Evolutionary conservation across 768 basidiomycete species (phyloP), one percentile per base, ranked within the genome.

Genomic region (Leccinum pellstonianum): DNA sequence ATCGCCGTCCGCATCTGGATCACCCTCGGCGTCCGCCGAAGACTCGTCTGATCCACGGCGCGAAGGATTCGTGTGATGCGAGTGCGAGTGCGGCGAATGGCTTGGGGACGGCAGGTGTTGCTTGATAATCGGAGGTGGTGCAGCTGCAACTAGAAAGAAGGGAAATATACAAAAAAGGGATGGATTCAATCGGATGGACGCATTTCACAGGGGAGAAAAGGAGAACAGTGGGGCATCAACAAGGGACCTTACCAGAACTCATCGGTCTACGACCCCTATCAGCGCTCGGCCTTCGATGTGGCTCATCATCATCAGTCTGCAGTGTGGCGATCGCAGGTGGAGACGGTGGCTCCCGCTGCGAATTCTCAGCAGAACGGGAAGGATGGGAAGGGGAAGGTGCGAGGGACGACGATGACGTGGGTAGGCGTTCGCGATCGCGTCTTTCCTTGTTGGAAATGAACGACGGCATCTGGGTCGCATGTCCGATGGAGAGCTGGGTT

Each of bases 1-100:
- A 33, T 79, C 79, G 9, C 61, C 76, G 12, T 80, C 80, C 2
- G 70, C 77, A 56, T 79, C 79, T 3, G 68, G 67, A 57, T 74
- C 72, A 55, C 69, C 68, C 33, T 70, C 71, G 33, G 71, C 71
- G 31, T 70, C 69, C 10, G 71, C 70, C 1, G 64, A 73, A 15
- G 69, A 68, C 49, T 69, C 69, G 52, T 66, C 69, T 9, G 69
- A 70, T 29, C 60, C 66, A 55, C 69, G 69, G 2, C 69, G 69
- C 3, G 68, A 41, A 41, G 17, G 70, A 51, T 68, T 57, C 10
- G 64, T n/a, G 9, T 41, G 70, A 51, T 68, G 57, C 15, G 64
- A 57, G 23, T 69, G 66, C 0, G 68, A 69, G 29, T 62, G 64
- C 10, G 41, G 41, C 0, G 69, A 69, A 14, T 70, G 69, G 29